Evolutionary conservation across 2,329 filamentous ascomycete species (phyloP).

Genomic region (Teratosphaeria destructans): DNA sequence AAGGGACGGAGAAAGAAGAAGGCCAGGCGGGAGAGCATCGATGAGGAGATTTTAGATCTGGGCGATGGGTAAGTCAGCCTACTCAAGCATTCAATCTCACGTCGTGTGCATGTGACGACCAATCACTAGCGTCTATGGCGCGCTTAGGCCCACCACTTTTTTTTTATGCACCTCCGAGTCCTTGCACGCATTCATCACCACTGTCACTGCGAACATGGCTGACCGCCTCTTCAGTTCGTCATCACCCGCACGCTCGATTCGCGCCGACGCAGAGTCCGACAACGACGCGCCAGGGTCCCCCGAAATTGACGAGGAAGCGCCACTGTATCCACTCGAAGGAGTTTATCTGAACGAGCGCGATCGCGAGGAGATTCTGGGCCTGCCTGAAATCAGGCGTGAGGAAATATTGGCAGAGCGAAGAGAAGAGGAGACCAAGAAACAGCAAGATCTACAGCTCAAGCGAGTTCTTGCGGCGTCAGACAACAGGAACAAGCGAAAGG

Average conservation of each 20-base stretch:
- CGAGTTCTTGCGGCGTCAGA: conserved; percentile 55
- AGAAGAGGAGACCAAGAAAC: conserved; percentile 68
- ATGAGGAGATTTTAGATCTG: conserved; percentile 45
- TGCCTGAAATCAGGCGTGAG: conserved; percentile 87
- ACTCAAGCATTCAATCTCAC: conserved; percentile 2
- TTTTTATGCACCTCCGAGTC: not conserved
- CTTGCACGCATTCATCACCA: not conserved
- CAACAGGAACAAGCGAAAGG: conserved; percentile 61
- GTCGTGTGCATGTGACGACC: not conserved
- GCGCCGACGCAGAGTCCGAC: conserved; percentile 74
- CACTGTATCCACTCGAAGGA: conserved; percentile 76
- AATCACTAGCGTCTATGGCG: not conserved
- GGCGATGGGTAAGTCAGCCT: conserved; percentile 61
- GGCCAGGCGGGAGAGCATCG: conserved; percentile 48
- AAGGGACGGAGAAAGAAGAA: conserved; percentile 34
- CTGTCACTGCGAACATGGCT: not conserved
- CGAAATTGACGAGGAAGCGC: conserved; percentile 39
- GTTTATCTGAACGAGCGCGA: conserved; percentile 54
- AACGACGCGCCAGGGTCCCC: conserved; percentile 24
- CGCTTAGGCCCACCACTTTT: not conserved
- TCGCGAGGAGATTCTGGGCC: conserved; percentile 58
- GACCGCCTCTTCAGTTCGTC: conserved; percentile 12
- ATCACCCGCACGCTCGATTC: conserved; percentile 44
- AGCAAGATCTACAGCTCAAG: conserved; percentile 72
- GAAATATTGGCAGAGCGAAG: conserved; percentile 80